These are phyloP conservation scores for Phialophora tarda DNA, from an alignment of 2,329 filamentous ascomycete genomes.

Conservation along the genomic window DNA sequence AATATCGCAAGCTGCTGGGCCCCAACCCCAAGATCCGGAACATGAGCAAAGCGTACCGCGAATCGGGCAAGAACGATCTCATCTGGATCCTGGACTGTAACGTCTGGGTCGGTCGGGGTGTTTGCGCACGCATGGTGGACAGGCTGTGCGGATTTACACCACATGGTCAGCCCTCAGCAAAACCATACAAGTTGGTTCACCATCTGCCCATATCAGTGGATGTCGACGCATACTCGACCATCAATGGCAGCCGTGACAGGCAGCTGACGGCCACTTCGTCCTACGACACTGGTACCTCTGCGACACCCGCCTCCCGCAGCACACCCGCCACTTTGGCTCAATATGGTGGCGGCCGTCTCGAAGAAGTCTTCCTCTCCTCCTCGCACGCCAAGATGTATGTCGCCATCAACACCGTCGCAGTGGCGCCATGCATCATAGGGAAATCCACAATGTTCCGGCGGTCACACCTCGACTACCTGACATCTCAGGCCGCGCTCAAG, in stretches of 20 bases:
- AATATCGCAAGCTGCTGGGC: constrained; percentile 64
- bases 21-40: constrained; percentile 99
- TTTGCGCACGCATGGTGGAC: constrained; percentile 87
- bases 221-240: constrained; percentile 48
- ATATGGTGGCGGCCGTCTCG: constrained; percentile 74
- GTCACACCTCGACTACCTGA: constrained; percentile 81
- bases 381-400: constrained; percentile 97
- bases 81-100: constrained; percentile 98
- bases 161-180: constrained; percentile 49
- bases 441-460: constrained; percentile 99
- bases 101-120: constrained; percentile 82
- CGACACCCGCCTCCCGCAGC: background rate
- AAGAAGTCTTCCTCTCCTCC: constrained; percentile 93
- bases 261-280: constrained; percentile 17
- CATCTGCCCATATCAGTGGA: constrained; percentile 92
- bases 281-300: constrained; percentile 24
- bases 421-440: constrained; percentile 92
- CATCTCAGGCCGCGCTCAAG: constrained; percentile 41
- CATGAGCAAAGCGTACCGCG: constrained; percentile 88
- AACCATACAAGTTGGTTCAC: constrained; percentile 88
- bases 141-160: constrained; percentile 72
- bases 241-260: constrained; percentile 10
- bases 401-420: constrained; percentile 88
- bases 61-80: constrained; percentile 78
- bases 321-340: background rate